phyloP scores from a whole-genome alignment of 352 stramenopile species.

The Pythium angustatum region DNA sequence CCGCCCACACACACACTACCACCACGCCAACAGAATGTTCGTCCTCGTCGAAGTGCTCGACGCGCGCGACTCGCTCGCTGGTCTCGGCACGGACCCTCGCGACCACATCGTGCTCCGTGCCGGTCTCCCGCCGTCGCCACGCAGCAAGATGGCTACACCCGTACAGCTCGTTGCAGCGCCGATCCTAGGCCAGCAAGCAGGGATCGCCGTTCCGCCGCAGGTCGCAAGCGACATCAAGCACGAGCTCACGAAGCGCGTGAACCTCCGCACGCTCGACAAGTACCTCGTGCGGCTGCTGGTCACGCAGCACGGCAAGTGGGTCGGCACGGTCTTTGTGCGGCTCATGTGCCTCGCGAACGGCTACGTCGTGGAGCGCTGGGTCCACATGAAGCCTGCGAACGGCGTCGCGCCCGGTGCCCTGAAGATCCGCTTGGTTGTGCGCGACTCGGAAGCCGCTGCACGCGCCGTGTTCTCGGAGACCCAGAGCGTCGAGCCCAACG shows the following conservation, averaged over 20 bases:
- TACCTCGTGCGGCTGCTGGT: neutral
- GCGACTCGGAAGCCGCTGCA: conserved; percentile 1
- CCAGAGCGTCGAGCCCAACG: neutral
- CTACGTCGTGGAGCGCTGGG: conserved; percentile 6
- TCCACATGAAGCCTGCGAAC: neutral
- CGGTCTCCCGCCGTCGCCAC: conserved; percentile 1
- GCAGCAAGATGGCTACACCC: neutral
- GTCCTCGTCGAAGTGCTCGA: conserved; percentile 4
- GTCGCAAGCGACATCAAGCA: conserved; percentile 4
- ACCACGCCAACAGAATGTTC: too few species aligned
- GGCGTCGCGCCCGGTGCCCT: neutral
- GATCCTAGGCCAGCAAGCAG: neutral
- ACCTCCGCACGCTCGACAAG: neutral
- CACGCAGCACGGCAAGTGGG: neutral
- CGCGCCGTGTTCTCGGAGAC: neutral
- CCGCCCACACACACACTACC: too few species aligned
- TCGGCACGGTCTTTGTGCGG: conserved; percentile 9
- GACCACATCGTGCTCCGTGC: neutral
- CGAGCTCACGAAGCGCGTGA: neutral
- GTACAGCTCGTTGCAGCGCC: neutral
- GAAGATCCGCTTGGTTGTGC: neutral
- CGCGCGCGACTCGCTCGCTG: conserved; percentile 1
- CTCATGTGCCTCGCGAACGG: conserved; percentile 4
- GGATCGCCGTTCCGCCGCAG: neutral
- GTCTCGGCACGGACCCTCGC: neutral